Conservation (phyloP, 2,329 filamentous ascomycete genomes). For the Calonectria naviculata region DNA sequence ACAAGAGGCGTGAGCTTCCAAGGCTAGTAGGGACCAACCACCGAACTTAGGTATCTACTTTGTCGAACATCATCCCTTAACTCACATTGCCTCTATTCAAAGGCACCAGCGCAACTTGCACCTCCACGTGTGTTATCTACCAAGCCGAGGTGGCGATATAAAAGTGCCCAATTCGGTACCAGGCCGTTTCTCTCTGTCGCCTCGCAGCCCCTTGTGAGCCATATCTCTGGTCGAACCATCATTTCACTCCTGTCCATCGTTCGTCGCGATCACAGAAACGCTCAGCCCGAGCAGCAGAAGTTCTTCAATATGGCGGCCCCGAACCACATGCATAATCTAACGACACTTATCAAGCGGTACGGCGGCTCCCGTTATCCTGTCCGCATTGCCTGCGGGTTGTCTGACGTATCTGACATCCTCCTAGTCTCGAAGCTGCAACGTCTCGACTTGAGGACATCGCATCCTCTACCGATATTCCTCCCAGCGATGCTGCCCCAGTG, state of each 20-base stretch:
- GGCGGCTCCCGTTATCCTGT: neutral
- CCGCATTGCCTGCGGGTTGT: neutral
- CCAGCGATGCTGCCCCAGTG: constrained; percentile 60
- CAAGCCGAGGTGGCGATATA: constrained; percentile 12
- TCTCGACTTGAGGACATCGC: constrained; percentile 97
- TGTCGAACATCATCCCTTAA: neutral
- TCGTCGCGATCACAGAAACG: neutral
- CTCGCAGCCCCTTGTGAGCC: neutral
- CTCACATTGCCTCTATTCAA: neutral
- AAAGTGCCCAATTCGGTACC: constrained; percentile 25
- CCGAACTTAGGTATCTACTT: neutral
- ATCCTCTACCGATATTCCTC: constrained; percentile 71
- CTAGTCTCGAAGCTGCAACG: constrained; percentile 95
- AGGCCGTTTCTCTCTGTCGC: neutral
- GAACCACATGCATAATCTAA: constrained; percentile 94
- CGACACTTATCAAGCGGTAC: constrained; percentile 98
- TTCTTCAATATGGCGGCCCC: constrained; percentile 71
- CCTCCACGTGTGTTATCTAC: neutral
- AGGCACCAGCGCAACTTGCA: neutral
- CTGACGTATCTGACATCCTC: constrained; percentile 56
- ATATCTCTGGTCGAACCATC: neutral
- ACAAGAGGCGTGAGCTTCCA: neutral
- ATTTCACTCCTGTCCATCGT: neutral
- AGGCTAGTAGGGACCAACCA: neutral
- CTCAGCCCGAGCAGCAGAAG: neutral